Conservation (phyloP, 2,329 filamentous ascomycete genomes). For the Cladosporium sphaerospermum region DNA sequence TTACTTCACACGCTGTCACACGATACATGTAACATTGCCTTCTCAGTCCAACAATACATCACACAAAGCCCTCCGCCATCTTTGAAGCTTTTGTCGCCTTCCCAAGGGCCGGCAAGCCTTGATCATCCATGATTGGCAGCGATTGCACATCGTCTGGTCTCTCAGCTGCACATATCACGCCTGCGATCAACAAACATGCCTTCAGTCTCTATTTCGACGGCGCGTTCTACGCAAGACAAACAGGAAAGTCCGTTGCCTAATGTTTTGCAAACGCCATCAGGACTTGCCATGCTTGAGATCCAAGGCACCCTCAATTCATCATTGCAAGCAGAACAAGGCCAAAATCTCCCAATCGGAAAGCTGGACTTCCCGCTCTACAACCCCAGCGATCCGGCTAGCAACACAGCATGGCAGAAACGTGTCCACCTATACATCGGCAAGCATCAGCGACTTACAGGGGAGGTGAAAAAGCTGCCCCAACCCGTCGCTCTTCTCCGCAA, state of each 20-base stretch:
- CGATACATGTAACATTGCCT: too few species aligned
- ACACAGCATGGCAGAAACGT: conserved; percentile 75
- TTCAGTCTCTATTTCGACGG: too few species aligned
- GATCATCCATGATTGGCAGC: too few species aligned
- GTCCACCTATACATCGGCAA: conserved; percentile 84
- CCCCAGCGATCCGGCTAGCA: conserved; percentile 46
- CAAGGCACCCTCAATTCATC: conserved; percentile 85
- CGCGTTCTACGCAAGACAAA: too few species aligned
- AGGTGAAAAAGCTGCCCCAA: conserved; percentile 77
- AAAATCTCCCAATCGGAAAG: conserved; percentile 56
- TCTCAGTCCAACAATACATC: too few species aligned
- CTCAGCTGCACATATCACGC: too few species aligned
- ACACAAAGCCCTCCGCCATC: too few species aligned
- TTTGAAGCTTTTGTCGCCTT: too few species aligned
- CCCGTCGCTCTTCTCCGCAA: conserved; percentile 73
- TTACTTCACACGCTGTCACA: not conserved
- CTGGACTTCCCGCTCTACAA: conserved; percentile 74
- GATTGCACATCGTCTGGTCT: too few species aligned
- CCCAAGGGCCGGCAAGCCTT: too few species aligned
- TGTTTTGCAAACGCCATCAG: conserved; percentile 82
- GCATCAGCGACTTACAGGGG: conserved; percentile 82
- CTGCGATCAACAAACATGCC: too few species aligned
- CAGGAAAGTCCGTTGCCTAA: conserved; percentile 60
- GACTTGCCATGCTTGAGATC: conserved; percentile 83
- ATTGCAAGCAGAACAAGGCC: conserved; percentile 17